Evolutionary conservation across 495 filamentous ascomycete species (phyloP), one percentile per base, ranked within the genome.

Genomic region (Oleoguttula mirabilis): DNA sequence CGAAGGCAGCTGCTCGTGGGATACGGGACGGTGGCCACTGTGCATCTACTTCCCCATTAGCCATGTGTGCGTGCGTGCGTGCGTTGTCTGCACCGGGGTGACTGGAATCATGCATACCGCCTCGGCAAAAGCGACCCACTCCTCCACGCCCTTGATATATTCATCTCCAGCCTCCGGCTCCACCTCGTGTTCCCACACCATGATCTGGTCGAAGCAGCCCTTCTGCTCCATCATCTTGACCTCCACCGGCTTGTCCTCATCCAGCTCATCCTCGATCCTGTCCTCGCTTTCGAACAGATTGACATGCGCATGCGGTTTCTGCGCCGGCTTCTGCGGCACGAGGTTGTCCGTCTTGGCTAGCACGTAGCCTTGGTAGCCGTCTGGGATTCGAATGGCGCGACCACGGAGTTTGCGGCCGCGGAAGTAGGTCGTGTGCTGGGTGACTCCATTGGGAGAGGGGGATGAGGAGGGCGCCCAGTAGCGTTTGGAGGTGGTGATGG

Each of bases 111-210:
- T n/a, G n/a, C 35, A 21, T 35, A 79, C 75, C 47, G 64, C 65
- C 50, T 79, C 77, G 17, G 87, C 78, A 59, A 93, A 75, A 1
- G 61, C 66, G 50, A 95, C 60, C 88, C 88, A 95, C 61, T 96
- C 88, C 57, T 82, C 75, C 46, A 92, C 65, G 0, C 73, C 71
- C 54, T 68, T 65, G 11, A 76, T 59, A 60, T 79, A 76, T 21
- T 62, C 62, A 62, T 83, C 77, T 5, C 54, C 59, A 5, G 36
- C 58, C 3, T 75, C 70, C 7, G 61, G 65, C 38, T 65, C 38
- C 2, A 56, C 52, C 49, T 80, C 80, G 62, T 95, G 90, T 0
- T 71, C 81, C 88, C 88, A 96, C 17, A 94, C 70, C 11, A 85
- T 60, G 32, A 94, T 55, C 16, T 82, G 70, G 11, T 87, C 75